These are phyloP conservation scores for Euphorbia celastroides DNA, from an alignment of 441 rosid genomes.

Conservation along the genomic window DNA sequence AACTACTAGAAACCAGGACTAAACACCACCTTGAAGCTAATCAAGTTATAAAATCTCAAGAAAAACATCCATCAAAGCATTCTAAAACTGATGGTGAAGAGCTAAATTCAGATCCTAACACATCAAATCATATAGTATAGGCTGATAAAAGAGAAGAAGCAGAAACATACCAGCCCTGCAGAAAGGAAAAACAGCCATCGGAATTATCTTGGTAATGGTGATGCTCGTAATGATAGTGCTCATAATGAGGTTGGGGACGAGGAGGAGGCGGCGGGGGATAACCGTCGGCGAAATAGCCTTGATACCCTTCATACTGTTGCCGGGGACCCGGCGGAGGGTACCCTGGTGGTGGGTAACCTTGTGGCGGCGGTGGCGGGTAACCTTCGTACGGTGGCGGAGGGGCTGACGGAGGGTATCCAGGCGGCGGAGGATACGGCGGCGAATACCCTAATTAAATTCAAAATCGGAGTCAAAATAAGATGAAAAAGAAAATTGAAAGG, in stretches of 20 bases:
- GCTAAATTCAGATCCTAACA: background rate
- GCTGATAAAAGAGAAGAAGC: background rate
- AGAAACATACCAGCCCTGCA: conserved; percentile 59
- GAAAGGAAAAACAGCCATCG: conserved; percentile 56
- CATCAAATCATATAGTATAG: background rate
- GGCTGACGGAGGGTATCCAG: conserved; percentile 52
- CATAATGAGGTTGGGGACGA: conserved; percentile 35
- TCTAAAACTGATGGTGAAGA: background rate
- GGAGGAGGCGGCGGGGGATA: conserved; percentile 57
- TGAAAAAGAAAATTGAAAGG: background rate
- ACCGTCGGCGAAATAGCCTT: conserved; percentile 71
- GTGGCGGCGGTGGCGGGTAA: conserved; percentile 43
- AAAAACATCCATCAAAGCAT: background rate
- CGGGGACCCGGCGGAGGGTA: conserved; percentile 58
- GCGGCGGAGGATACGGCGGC: conserved; percentile 52
- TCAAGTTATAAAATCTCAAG: background rate
- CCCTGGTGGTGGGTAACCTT: conserved; percentile 33
- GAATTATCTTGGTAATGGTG: conserved; percentile 45
- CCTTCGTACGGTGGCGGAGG: conserved; percentile 49
- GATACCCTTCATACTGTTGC: conserved; percentile 73
- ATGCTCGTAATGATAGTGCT: conserved; percentile 42
- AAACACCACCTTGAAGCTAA: background rate
- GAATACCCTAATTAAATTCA: conserved; percentile 35
- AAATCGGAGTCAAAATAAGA: background rate
- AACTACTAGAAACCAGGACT: too few species aligned